Evolutionary conservation across 805 yeast species (phyloP), one percentile per base, ranked within the genome.

Genomic region (Nakazawaea peltata): DNA sequence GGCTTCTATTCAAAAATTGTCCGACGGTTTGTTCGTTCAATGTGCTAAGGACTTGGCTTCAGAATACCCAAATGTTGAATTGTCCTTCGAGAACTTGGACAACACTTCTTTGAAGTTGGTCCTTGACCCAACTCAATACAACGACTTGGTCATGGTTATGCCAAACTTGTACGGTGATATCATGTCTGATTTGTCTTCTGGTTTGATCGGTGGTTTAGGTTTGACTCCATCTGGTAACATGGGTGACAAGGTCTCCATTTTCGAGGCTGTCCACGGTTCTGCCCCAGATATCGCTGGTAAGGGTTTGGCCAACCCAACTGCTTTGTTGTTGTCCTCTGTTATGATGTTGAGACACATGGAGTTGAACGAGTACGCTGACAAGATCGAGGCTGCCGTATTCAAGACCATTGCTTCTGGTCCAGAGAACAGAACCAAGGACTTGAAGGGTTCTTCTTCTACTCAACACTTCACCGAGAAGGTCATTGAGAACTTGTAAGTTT

Each of bases 341-440:
- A 92, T 92, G 97, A 90, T 92, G 97, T 81, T 92, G 74, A 83
- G 94, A 71, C 98, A 92, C 74, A 90, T 92, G 97, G 80, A 85
- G 36, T 76, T 92, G 63, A 71, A 73, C 62, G 66, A 69, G 22
- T 74, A 81, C 55, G 97, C 97, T 50, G 81, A 75, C 60, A 73
- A 67, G 62, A 86, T 92, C 56, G 94, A 90, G 71, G 64, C 60
- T 48, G 97, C 98, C 41, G 96, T 88, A 39, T 67, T 71, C 55
- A 70, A 63, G 57, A 86, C 97, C 48, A 83, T 92, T 57, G 97
- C 97, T 44, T 84, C 95, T 32, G 96, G 97, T 51, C 77, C 87
- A 47, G 92, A 82, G 62, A 83, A 84, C 77, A 85, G 95, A 79
- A 92, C 98, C 48, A 86, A 86, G 62, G 98, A 90, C 63, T 75